Percentiles rank a stretch among this genome's conserved stretches.
Conservation (phyloP, 345 rosid species). For the Bruguiera sexangula region DNA sequence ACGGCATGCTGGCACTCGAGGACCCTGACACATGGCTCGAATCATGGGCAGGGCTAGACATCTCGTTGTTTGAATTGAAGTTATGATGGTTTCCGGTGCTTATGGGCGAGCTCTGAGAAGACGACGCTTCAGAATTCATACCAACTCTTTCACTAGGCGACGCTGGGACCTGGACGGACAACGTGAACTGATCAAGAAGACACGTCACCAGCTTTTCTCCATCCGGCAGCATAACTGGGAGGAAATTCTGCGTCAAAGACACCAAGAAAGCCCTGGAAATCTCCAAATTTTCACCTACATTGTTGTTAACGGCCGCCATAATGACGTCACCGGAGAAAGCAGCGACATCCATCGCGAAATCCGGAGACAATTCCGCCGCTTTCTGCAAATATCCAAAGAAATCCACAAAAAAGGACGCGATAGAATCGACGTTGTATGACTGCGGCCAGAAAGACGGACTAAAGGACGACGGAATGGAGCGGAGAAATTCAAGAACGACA, state of each 20-base stretch:
- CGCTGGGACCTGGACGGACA: slow-evolving; percentile 31
- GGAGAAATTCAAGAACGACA: slow-evolving; percentile 60
- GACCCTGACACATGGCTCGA: slow-evolving; percentile 42
- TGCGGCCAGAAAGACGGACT: slow-evolving; percentile 85
- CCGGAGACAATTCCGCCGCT: slow-evolving; percentile 50
- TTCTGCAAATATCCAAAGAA: slow-evolving; percentile 58
- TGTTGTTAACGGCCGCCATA: slow-evolving; percentile 35
- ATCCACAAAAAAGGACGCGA: slow-evolving; percentile 60
- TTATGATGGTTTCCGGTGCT: slow-evolving; percentile 36
- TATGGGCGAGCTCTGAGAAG: slow-evolving; percentile 72
- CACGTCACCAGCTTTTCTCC: slow-evolving; percentile 59
- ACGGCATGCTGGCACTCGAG: slow-evolving; percentile 16
- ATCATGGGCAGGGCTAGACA: slow-evolving; percentile 55
- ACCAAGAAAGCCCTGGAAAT: slow-evolving; percentile 61
- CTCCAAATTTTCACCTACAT: slow-evolving; percentile 36
- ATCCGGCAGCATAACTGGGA: slow-evolving; percentile 59
- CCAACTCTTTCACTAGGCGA: slow-evolving; percentile 46
- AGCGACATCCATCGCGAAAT: slow-evolving; percentile 64
- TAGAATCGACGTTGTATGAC: slow-evolving; percentile 48
- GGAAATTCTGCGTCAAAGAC: slow-evolving; percentile 69
- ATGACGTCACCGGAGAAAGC: slow-evolving; percentile 65
- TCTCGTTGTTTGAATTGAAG: slow-evolving; percentile 30
- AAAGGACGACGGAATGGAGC: slow-evolving; percentile 68
- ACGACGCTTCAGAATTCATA: slow-evolving; percentile 49
- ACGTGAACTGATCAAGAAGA: slow-evolving; percentile 63